Evolutionary conservation across 345 rosid genomes (phyloP).

Genomic region (Orychophragmus violaceus): DNA sequence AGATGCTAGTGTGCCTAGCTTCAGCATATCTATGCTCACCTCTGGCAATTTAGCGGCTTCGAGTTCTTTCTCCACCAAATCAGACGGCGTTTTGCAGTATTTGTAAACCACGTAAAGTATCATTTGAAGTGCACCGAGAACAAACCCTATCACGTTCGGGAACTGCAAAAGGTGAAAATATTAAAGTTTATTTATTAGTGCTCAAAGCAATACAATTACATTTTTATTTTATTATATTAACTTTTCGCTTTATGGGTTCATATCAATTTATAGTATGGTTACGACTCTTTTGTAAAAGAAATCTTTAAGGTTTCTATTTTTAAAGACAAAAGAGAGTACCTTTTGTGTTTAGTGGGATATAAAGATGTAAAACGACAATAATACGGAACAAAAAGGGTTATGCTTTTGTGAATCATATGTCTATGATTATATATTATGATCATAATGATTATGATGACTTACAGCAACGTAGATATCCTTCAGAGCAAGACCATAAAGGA

Average conservation of each 20-base stretch:
- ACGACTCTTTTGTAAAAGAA: slow-evolving; percentile 16
- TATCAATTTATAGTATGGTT: neutral
- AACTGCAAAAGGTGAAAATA: slow-evolving; percentile 25
- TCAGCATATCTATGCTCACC: slow-evolving; percentile 24
- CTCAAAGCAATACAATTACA: slow-evolving; percentile 18
- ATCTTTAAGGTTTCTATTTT: slow-evolving; percentile 9
- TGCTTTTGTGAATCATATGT: slow-evolving; percentile 19
- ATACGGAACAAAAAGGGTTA: slow-evolving; percentile 28
- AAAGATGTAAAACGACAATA: slow-evolving; percentile 20
- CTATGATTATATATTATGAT: slow-evolving; percentile 23
- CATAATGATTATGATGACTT: slow-evolving; percentile 28
- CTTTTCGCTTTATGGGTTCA: slow-evolving; percentile 12
- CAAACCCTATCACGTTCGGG: slow-evolving; percentile 48
- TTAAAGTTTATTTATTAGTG: slow-evolving; percentile 17
- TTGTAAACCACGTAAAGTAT: slow-evolving; percentile 39
- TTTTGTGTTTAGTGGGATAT: slow-evolving; percentile 9
- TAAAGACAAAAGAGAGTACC: neutral
- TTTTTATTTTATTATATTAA: neutral
- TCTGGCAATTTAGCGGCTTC: slow-evolving; percentile 32
- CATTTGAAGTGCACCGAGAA: slow-evolving; percentile 53
- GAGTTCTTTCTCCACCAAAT: slow-evolving; percentile 25
- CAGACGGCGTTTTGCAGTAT: slow-evolving; percentile 32
- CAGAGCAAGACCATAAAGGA: slow-evolving; percentile 48
- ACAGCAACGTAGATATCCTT: slow-evolving; percentile 42
- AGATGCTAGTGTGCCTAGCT: slow-evolving; percentile 18